These are phyloP conservation scores for Pseudonectria buxi DNA, from an alignment of 2,329 filamentous ascomycete genomes.

Conservation along the genomic window DNA sequence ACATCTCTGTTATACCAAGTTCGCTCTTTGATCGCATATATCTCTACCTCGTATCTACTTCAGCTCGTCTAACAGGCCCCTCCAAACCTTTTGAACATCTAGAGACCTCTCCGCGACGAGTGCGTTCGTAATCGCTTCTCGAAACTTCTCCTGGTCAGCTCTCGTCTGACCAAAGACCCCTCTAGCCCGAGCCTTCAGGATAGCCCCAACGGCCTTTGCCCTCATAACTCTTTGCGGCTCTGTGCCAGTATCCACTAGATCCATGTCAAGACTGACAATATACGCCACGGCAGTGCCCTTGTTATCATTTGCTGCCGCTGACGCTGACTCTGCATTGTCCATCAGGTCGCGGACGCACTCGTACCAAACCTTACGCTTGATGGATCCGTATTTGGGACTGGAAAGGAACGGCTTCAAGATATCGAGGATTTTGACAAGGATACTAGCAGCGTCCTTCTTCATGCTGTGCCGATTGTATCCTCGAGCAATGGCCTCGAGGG, in stretches of 20 bases:
- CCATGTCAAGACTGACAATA: conserved; percentile 40
- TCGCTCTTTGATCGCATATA: too few relatives aligned
- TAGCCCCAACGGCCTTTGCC: conserved; percentile 38
- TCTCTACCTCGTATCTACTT: conserved; percentile 5
- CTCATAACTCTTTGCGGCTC: conserved; percentile 45
- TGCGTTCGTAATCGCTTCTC: conserved; percentile 28
- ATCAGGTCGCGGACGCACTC: conserved; percentile 41
- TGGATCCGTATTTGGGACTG: conserved; percentile 31
- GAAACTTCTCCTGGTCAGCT: conserved; percentile 23
- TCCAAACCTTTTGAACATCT: conserved; percentile 40
- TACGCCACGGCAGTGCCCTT: conserved; percentile 28
- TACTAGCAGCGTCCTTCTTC: conserved; percentile 27
- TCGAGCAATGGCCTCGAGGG: conserved; percentile 42
- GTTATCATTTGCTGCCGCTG: conserved; percentile 12
- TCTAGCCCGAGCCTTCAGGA: conserved; percentile 35
- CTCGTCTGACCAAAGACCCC: conserved; percentile 34
- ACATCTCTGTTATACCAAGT: too few relatives aligned
- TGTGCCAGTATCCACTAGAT: conserved; percentile 39
- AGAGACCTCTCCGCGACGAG: conserved; percentile 35
- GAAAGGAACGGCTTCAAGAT: conserved; percentile 35
- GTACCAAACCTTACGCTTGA: conserved; percentile 49
- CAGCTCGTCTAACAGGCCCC: conserved; percentile 28
- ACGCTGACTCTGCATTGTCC: conserved; percentile 28
- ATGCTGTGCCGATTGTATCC: conserved; percentile 41
- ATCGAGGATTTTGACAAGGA: conserved; percentile 34